Conservation (phyloP, 2,329 filamentous ascomycete genomes). For the Emmonsiellopsis sp. region DNA sequence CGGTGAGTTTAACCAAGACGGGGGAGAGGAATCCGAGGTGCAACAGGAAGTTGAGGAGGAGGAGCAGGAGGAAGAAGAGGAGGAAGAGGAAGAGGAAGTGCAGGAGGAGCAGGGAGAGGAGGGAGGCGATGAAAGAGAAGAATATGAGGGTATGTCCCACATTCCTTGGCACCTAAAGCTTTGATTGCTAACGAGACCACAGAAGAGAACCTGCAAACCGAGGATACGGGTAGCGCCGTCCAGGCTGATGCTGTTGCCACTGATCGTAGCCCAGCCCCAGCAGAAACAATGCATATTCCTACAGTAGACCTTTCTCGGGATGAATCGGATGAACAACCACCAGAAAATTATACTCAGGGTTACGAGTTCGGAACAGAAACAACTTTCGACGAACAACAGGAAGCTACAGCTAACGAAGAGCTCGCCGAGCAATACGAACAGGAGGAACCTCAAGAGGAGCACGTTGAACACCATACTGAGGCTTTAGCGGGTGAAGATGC, state of each 20-base stretch:
- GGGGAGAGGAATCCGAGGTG: constrained; percentile 1
- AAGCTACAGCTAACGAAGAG: constrained; percentile 7
- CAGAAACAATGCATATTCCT: neutral
- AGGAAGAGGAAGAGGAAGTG: constrained; percentile 9
- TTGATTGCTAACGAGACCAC: neutral
- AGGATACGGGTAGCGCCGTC: neutral
- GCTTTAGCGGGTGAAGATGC: neutral
- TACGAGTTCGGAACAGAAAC: constrained; percentile 1
- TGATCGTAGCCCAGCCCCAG: neutral
- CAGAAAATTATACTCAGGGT: neutral
- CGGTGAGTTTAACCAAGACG: constrained; percentile 1
- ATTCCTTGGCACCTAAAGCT: constrained; percentile 2
- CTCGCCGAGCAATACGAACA: constrained; percentile 8
- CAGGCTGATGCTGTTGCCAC: neutral
- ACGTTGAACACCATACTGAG: neutral
- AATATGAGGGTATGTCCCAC: constrained; percentile 11
- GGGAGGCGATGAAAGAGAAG: constrained; percentile 12
- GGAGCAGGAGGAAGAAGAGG: constrained; percentile 10
- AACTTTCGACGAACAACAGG: constrained; percentile 7
- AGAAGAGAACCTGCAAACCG: neutral
- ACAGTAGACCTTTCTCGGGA: constrained; percentile 2
- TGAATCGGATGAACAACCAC: neutral
- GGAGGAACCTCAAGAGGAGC: neutral
- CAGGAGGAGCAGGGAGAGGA: constrained; percentile 14
- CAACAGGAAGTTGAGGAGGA: constrained; percentile 11